These are phyloP conservation scores for Phaffia australis DNA, from an alignment of 768 basidiomycete species.

Conservation along the genomic window DNA sequence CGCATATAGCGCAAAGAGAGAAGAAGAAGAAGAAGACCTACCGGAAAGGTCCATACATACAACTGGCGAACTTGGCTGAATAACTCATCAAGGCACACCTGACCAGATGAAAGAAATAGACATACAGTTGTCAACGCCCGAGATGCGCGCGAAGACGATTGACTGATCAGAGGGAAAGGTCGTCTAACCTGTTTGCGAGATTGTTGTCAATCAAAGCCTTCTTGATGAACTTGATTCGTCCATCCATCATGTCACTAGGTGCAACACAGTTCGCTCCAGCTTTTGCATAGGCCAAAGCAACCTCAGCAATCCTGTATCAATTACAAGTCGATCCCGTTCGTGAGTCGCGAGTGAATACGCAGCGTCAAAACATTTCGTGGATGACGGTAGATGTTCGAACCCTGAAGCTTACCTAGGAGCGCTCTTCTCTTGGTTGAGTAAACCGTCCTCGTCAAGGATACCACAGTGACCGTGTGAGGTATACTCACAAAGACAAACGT, in stretches of 20 bases:
- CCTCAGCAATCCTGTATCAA: slow-evolving; percentile 62
- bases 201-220: slow-evolving; percentile 68
- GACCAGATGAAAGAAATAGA: neutral
- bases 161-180: neutral
- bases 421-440: slow-evolving; percentile 24
- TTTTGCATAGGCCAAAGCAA: slow-evolving; percentile 79
- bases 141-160: neutral
- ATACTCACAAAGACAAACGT: slow-evolving; percentile 99
- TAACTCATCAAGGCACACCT: slow-evolving; percentile 85
- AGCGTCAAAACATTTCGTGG: neutral
- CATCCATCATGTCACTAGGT: slow-evolving; percentile 99
- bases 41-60: slow-evolving; percentile 93
- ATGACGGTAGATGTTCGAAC: neutral
- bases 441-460: slow-evolving; percentile 28
- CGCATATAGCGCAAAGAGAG: neutral
- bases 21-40: slow-evolving; percentile 36
- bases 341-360: slow-evolving; percentile 37
- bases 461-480: slow-evolving; percentile 98
- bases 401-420: slow-evolving; percentile 7
- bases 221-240: slow-evolving; percentile 82
- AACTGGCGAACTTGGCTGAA: slow-evolving; percentile 93
- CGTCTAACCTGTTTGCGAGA: slow-evolving; percentile 55
- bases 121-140: neutral
- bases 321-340: slow-evolving; percentile 63
- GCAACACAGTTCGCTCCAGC: slow-evolving; percentile 98